A percentile compares a stretch with the other conserved stretches of the same genome.
Evolutionary conservation across 2,329 filamentous ascomycete genomes (phyloP).

Genomic region (Elsinoe fawcettii): DNA sequence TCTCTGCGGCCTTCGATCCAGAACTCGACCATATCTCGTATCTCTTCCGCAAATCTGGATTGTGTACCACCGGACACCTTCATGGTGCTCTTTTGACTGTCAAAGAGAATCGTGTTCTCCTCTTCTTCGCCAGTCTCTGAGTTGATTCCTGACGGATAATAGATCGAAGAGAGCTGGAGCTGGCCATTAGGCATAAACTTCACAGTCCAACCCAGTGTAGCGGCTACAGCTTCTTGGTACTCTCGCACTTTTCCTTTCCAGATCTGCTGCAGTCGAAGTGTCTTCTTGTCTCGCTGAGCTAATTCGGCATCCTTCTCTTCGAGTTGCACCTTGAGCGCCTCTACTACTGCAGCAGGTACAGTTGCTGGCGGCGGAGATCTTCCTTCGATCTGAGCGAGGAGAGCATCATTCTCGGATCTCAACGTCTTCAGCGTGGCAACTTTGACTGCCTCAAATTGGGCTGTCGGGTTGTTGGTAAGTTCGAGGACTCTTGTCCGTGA

Average conservation of each 20-base stretch:
- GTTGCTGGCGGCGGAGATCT: conserved; percentile 31
- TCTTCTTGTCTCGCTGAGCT: conserved; percentile 69
- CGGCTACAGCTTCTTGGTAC: conserved; percentile 91
- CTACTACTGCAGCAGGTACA: conserved; percentile 70
- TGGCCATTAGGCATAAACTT: conserved; percentile 97
- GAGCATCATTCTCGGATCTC: conserved; percentile 72
- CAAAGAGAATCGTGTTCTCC: conserved; percentile 65
- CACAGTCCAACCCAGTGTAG: conserved; percentile 85
- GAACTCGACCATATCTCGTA: conserved; percentile 80
- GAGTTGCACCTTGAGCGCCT: conserved; percentile 67
- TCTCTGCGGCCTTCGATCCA: conserved; percentile 93
- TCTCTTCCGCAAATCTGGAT: conserved; percentile 77
- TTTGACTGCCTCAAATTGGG: conserved; percentile 78
- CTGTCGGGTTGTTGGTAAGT: conserved; percentile 84
- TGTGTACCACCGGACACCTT: conserved; percentile 88
- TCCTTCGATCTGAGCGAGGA: conserved; percentile 63
- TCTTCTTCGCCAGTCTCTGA: conserved; percentile 39
- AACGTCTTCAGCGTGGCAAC: conserved; percentile 68
- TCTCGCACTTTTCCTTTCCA: conserved; percentile 86
- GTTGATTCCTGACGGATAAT: conserved; percentile 50
- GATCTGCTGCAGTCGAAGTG: conserved; percentile 80
- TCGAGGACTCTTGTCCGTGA: conserved; percentile 76
- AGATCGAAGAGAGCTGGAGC: conserved; percentile 81
- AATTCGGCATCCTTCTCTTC: conserved; percentile 45
- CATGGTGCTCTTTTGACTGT: conserved; percentile 93